Evolutionary conservation across 1,284 basidiomycete species (phyloP).

Genomic region (Polyporus tsugae): DNA sequence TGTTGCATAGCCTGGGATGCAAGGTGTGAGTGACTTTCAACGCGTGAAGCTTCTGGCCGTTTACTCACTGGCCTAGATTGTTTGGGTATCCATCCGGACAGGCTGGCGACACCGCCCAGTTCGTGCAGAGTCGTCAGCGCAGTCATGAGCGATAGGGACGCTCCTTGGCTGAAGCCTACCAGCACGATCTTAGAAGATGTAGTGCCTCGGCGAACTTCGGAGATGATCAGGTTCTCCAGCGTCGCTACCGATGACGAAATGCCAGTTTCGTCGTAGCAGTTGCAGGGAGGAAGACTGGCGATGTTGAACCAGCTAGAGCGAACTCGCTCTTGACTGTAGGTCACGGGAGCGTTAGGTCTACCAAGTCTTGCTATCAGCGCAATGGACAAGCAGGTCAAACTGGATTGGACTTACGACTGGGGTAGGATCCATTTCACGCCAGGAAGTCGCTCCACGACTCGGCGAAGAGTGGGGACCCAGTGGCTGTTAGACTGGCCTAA

Average conservation of each 20-base stretch:
- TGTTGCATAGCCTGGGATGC: conserved; percentile 43
- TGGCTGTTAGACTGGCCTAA: conserved; percentile 48
- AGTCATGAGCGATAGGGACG: conserved; percentile 48
- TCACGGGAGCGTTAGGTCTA: conserved; percentile 42
- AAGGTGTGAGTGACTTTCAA: not conserved
- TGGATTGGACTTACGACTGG: conserved; percentile 47
- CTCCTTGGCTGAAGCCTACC: conserved; percentile 56
- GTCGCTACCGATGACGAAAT: conserved; percentile 47
- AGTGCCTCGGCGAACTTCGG: conserved; percentile 48
- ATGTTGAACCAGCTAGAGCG: conserved; percentile 59
- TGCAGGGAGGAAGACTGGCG: conserved; percentile 47
- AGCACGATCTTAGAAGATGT: conserved; percentile 49
- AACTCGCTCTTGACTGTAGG: conserved; percentile 41
- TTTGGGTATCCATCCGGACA: conserved; percentile 55
- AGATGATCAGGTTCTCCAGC: conserved; percentile 50
- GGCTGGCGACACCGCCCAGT: conserved; percentile 51
- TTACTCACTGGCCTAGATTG: conserved; percentile 44
- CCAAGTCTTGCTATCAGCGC: not conserved
- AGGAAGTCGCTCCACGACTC: conserved; percentile 47
- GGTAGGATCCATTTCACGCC: conserved; percentile 52
- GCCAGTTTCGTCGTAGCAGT: conserved; percentile 46
- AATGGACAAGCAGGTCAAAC: not conserved
- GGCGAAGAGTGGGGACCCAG: conserved; percentile 45
- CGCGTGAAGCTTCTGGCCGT: not conserved
- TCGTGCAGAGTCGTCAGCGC: conserved; percentile 51